Conservation (phyloP, 192 early-diverging fungal genomes). For the Obelidium mucronatum region DNA sequence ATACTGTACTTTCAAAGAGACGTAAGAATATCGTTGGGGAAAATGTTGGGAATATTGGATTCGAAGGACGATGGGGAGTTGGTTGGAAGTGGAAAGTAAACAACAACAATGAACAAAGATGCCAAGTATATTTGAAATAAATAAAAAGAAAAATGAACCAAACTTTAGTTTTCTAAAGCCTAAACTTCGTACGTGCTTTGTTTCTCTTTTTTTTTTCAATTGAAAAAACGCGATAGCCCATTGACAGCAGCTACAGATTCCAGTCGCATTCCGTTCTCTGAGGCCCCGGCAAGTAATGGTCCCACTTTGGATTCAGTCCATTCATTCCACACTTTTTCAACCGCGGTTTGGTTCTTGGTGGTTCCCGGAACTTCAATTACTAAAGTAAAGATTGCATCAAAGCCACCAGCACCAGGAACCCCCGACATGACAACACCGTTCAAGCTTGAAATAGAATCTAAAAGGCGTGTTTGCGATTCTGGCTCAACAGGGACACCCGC, state of each 20-base stretch:
- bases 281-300: conserved; percentile 78
- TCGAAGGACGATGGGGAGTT: background rate
- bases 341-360: background rate
- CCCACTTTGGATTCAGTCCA: conserved; percentile 84
- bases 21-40: background rate
- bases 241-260: conserved; percentile 8
- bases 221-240: conserved; percentile 18
- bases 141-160: background rate
- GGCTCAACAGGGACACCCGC: conserved; percentile 93
- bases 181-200: too few relatives aligned
- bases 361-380: conserved; percentile 23
- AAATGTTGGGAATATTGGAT: background rate
- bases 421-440: conserved; percentile 92
- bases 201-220: too few relatives aligned
- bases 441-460: conserved; percentile 81
- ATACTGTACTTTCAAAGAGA: conserved; percentile 20
- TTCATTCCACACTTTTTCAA: conserved; percentile 47
- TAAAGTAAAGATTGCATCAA: conserved; percentile 96
- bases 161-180: too few relatives aligned
- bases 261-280: conserved; percentile 53
- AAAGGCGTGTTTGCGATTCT: conserved; percentile 78
- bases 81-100: background rate
- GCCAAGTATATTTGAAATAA: background rate
- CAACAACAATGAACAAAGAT: background rate
- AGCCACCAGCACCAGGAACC: conserved; percentile 97